Base-by-base conservation (phyloP, 495 filamentous ascomycete species). In the Xylaria nigripes region DNA sequence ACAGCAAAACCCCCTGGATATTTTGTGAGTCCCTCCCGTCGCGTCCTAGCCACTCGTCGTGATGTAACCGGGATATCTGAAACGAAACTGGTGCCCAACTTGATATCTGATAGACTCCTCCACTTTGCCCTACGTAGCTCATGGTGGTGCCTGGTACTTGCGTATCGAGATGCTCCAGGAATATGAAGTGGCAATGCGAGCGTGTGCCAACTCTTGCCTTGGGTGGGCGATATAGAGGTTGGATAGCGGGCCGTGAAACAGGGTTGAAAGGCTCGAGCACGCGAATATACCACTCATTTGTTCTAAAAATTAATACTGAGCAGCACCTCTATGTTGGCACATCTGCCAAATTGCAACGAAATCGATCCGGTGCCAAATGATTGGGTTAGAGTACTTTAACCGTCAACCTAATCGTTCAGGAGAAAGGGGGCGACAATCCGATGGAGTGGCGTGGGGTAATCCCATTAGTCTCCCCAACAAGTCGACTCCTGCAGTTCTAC, bases 21-120 rank as follows among this genome's bases (percentile, higher is more conserved):
- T 58, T 60, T 48, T 51, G 57, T 56, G 43, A 43, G 54, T 62
- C 59, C 59, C 57, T 62, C 54, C 59, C 55, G 51, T 36, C 24
- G 42, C 34, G 55, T 57, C 54, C 55, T 43, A 32, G 23, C 64
- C 64, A 67, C 54, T 64, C 50, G 59, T 62, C 55, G 52, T 56
- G 30, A 53, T 52, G 52, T 42, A 56, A 51, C 55, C 51, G 45
- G 59, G 50, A 36, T 48, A 52, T 62, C 61, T 64, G 64, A 64
- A 67, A 67, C 64, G 61, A 58, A 58, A 57, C 61, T 62, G 52
- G 59, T 56, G 59, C 54, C 61, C 64, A 57, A 62, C 61, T 55
- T 50, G 55, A 55, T 60, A 59, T 50, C 55, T 50, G 61, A 51
- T 60, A 64, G 57, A 54, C 46, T 44, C 29, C 59, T 48, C 64